A percentile compares a stretch with the other conserved stretches of the same genome.
These are phyloP conservation scores for Fusarium avenaceum DNA, from an alignment of 2,329 filamentous ascomycete genomes.

Conservation along the genomic window DNA sequence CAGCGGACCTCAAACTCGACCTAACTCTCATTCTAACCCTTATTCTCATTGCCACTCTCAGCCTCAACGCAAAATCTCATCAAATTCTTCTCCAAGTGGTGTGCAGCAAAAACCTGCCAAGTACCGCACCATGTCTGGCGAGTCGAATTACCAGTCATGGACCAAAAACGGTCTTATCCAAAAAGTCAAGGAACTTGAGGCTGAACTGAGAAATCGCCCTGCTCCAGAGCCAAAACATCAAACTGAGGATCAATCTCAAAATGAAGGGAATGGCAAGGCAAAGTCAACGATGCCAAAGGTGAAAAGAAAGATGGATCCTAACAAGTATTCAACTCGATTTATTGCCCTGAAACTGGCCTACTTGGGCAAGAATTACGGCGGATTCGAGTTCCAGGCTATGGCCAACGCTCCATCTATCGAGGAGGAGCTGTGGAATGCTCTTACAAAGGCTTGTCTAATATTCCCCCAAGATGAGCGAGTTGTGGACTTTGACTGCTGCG, in stretches of 20 bases:
- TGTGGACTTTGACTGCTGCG: constrained; percentile 84
- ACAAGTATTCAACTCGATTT: constrained; percentile 83
- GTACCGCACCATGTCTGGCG: constrained; percentile 51
- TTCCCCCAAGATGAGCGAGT: constrained; percentile 73
- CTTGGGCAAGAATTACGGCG: constrained; percentile 90
- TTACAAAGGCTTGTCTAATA: constrained; percentile 86
- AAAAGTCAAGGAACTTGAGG: constrained; percentile 76
- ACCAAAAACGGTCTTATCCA: constrained; percentile 76
- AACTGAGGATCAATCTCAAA: constrained; percentile 7
- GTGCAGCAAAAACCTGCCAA: constrained; percentile 31
- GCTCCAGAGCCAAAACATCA: constrained; percentile 39
- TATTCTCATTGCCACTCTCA: background rate
- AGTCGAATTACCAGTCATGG: constrained; percentile 73
- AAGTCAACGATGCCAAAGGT: constrained; percentile 55
- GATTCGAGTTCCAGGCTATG: constrained; percentile 86
- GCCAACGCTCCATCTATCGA: constrained; percentile 86
- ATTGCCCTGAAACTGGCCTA: constrained; percentile 96
- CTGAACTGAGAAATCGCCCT: constrained; percentile 68
- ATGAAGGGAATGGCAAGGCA: constrained; percentile 11
- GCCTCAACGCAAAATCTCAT: constrained; percentile 13
- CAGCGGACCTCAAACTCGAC: constrained; percentile 30
- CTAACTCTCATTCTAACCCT: background rate
- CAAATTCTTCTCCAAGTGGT: constrained; percentile 41
- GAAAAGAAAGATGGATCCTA: constrained; percentile 77
- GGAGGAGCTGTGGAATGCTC: constrained; percentile 91